Evolutionary conservation across 805 yeast genomes (phyloP).

Genomic region (Scheffersomyces spartinae): DNA sequence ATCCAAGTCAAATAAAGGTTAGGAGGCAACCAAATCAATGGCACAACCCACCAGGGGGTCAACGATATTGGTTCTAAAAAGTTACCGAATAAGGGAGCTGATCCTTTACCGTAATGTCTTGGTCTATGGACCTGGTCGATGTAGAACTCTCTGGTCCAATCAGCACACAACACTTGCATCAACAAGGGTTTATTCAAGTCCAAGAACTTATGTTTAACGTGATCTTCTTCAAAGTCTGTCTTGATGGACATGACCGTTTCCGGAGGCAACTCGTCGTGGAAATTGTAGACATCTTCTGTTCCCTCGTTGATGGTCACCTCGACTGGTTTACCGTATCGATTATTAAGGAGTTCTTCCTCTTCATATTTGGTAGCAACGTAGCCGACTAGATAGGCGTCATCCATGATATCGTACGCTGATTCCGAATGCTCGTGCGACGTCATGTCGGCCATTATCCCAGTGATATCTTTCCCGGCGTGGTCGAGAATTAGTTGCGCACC

Average conservation of each 20-base stretch:
- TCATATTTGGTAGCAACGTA: conserved; percentile 75
- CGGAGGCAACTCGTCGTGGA: conserved; percentile 55
- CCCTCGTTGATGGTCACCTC: conserved; percentile 35
- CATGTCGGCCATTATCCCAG: conserved; percentile 67
- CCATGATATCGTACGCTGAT: conserved; percentile 75
- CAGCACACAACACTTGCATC: conserved; percentile 64
- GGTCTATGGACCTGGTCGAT: conserved; percentile 96
- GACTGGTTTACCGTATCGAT: conserved; percentile 44
- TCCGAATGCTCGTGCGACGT: conserved; percentile 72
- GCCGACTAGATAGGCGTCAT: conserved; percentile 71
- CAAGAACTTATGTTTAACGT: conserved; percentile 67
- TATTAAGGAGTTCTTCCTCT: conserved; percentile 56
- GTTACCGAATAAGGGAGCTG: conserved; percentile 93
- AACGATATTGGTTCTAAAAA: conserved; percentile 83
- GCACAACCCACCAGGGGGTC: conserved; percentile 94
- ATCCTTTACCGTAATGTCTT: conserved; percentile 93
- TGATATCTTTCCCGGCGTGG: conserved; percentile 50
- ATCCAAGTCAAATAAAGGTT: conserved; percentile 50
- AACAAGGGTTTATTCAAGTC: conserved; percentile 78
- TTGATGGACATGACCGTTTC: conserved; percentile 63
- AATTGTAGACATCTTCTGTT: conserved; percentile 17
- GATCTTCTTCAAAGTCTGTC: conserved; percentile 70
- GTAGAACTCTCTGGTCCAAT: conserved; percentile 80
- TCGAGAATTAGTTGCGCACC: conserved; percentile 48
- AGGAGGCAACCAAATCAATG: conserved; percentile 77